Conservation (phyloP, 1,284 basidiomycete genomes). For the Phellinidium pouzarii region DNA sequence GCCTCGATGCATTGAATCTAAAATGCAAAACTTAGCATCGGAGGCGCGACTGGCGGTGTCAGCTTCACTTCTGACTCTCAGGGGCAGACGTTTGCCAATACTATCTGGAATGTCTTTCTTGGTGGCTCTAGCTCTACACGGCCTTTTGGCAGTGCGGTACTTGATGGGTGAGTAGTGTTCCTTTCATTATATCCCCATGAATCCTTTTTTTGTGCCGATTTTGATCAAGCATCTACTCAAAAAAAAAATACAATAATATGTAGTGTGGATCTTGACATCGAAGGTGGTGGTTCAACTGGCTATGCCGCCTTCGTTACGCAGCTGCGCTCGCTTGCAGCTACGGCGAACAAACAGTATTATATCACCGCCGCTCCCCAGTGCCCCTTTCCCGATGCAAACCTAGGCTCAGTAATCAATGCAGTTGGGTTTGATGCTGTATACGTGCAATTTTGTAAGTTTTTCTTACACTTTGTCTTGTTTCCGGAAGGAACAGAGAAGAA, state of each 20-base stretch:
- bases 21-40: conserved; percentile 32
- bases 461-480: too few species aligned
- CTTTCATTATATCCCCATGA: background rate
- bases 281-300: conserved; percentile 47
- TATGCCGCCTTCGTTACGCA: conserved; percentile 49
- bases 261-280: conserved; percentile 62
- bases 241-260: background rate
- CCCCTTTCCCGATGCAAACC: conserved; percentile 53
- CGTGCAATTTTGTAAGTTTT: conserved; percentile 47
- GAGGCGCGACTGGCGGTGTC: conserved; percentile 51
- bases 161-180: conserved; percentile 47
- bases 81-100: conserved; percentile 45
- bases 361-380: conserved; percentile 63
- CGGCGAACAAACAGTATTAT: conserved; percentile 50
- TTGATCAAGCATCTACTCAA: background rate
- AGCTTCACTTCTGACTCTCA: conserved; percentile 47
- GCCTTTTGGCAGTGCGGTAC: conserved; percentile 56
- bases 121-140: conserved; percentile 49
- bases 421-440: conserved; percentile 57
- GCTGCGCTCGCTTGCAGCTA: conserved; percentile 37
- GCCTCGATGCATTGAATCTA: background rate
- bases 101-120: conserved; percentile 61
- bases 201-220: background rate
- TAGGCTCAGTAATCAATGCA: conserved; percentile 46
- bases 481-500: background rate